Percentiles rank a stretch among this genome's conserved stretches.
phyloP scores from a whole-genome alignment of 2,329 filamentous ascomycete species.

The Pleurostoma richardsiae region DNA sequence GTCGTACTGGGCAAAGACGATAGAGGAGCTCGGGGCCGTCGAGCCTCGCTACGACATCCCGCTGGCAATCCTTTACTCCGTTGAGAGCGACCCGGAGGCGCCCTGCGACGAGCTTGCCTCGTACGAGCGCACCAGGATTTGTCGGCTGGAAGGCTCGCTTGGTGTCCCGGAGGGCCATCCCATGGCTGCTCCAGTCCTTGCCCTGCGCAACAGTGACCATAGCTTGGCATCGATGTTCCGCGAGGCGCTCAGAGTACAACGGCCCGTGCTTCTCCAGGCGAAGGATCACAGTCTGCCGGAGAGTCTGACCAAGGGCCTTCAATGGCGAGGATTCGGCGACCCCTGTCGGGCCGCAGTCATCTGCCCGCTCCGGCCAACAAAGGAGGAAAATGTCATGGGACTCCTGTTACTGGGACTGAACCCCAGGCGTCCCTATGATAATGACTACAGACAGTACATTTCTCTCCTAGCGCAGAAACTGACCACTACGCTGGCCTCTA shows the following conservation, averaged over 20 bases:
- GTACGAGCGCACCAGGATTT: slow-evolving; percentile 26
- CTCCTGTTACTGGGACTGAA: slow-evolving; percentile 68
- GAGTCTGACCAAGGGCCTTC: slow-evolving; percentile 52
- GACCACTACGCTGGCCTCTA: slow-evolving; percentile 64
- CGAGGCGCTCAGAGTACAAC: slow-evolving; percentile 27
- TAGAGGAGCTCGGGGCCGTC: slow-evolving; percentile 36
- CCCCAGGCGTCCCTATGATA: slow-evolving; percentile 66
- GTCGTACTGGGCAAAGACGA: slow-evolving; percentile 41
- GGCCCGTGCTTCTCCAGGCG: slow-evolving; percentile 33
- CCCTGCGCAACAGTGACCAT: slow-evolving; percentile 27
- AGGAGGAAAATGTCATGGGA: slow-evolving; percentile 60
- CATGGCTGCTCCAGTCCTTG: slow-evolving; percentile 31
- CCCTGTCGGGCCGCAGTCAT: slow-evolving; percentile 61
- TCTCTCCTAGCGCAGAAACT: slow-evolving; percentile 50
- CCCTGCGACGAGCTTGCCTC: slow-evolving; percentile 12
- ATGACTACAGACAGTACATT: slow-evolving; percentile 66
- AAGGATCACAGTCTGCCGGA: slow-evolving; percentile 50
- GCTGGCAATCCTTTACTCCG: slow-evolving; percentile 44
- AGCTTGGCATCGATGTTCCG: slow-evolving; percentile 33
- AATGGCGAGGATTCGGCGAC: slow-evolving; percentile 60
- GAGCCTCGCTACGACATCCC: slow-evolving; percentile 43
- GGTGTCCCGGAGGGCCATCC: slow-evolving; percentile 38
- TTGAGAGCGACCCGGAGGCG: slow-evolving; percentile 31
- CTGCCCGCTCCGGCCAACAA: slow-evolving; percentile 63
- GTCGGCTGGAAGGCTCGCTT: slow-evolving; percentile 37